These are phyloP conservation scores for Hysterangium stoloniferum DNA, from an alignment of 768 basidiomycete species.

Conservation along the genomic window DNA sequence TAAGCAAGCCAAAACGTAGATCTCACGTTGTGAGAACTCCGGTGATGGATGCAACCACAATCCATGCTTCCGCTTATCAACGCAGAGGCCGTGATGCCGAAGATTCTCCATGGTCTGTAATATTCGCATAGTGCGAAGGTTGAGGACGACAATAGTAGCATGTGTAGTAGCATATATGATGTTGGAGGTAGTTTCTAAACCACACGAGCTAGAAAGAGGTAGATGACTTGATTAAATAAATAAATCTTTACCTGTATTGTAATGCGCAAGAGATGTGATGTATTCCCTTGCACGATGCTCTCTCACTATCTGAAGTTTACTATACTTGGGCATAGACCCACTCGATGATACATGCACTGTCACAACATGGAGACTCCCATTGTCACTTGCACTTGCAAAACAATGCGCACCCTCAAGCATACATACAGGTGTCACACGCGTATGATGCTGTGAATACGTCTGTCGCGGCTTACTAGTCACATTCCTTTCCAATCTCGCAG, in stretches of 20 bases:
- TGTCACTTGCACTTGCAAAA: conserved; percentile 49
- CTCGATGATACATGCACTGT: conserved; percentile 67
- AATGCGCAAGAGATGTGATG: conserved; percentile 78
- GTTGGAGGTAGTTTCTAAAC: conserved; percentile 64
- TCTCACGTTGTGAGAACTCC: conserved; percentile 92
- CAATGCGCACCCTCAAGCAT: conserved; percentile 83
- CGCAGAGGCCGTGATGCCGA: conserved; percentile 70
- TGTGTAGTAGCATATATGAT: conserved; percentile 83
- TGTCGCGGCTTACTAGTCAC: conserved; percentile 78
- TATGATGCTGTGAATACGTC: conserved; percentile 63
- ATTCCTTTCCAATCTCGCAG: conserved; percentile 87
- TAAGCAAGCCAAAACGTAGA: conserved; percentile 80
- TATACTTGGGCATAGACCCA: conserved; percentile 74
- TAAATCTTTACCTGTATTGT: conserved; percentile 25
- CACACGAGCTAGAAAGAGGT: conserved; percentile 2
- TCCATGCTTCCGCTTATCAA: conserved; percentile 85
- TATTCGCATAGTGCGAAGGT: conserved; percentile 77
- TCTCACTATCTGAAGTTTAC: conserved; percentile 69
- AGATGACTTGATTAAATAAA: not conserved
- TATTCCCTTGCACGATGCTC: conserved; percentile 80
- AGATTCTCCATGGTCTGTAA: conserved; percentile 78
- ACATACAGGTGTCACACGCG: conserved; percentile 60
- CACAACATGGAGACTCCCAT: conserved; percentile 42
- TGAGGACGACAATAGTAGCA: conserved; percentile 65
- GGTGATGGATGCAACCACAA: conserved; percentile 78